A percentile compares a stretch with the other conserved stretches of the same genome.
Evolutionary conservation across 2,329 filamentous ascomycete genomes (phyloP).

Genomic region (Neonectria faginata): DNA sequence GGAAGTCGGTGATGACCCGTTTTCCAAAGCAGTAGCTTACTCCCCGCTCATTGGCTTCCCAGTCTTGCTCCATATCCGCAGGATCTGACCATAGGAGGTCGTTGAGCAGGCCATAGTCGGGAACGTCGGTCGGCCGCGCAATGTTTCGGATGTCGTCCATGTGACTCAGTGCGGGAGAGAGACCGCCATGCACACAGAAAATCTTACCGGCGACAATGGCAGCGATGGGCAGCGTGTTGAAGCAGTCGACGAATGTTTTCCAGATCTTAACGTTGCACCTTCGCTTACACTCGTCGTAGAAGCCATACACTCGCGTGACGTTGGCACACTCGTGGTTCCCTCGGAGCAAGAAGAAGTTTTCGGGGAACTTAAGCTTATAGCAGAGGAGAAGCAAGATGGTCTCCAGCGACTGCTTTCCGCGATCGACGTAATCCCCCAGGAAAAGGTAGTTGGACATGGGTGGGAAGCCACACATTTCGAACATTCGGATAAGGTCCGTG

Average conservation of each 20-base stretch:
- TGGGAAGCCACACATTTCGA: conserved; percentile 98
- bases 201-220: conserved; percentile 98
- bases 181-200: conserved; percentile 94
- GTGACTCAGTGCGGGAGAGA: conserved; percentile 90
- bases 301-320: conserved; percentile 99
- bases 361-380: conserved; percentile 99
- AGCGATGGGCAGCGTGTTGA: conserved; percentile 98
- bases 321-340: conserved; percentile 99
- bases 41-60: conserved; percentile 96
- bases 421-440: conserved; percentile 97
- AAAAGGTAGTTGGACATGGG: conserved; percentile 99
- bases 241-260: conserved; percentile 99
- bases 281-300: conserved; percentile 99
- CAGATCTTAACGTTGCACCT: conserved; percentile 99
- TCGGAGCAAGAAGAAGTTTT: conserved; percentile 99
- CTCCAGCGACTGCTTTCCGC: conserved; percentile 98
- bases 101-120: conserved; percentile 94
- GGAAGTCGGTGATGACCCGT: conserved; percentile 96
- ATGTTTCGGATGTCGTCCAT: conserved; percentile 99
- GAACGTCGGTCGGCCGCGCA: conserved; percentile 93
- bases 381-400: conserved; percentile 96
- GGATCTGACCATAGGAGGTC: conserved; percentile 98
- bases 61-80: conserved; percentile 97
- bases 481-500: conserved; percentile 95
- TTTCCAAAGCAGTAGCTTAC: conserved; percentile 99